Base-by-base conservation (phyloP, 306 rosid genomes). In the Casuarina cunninghamiana region DNA sequence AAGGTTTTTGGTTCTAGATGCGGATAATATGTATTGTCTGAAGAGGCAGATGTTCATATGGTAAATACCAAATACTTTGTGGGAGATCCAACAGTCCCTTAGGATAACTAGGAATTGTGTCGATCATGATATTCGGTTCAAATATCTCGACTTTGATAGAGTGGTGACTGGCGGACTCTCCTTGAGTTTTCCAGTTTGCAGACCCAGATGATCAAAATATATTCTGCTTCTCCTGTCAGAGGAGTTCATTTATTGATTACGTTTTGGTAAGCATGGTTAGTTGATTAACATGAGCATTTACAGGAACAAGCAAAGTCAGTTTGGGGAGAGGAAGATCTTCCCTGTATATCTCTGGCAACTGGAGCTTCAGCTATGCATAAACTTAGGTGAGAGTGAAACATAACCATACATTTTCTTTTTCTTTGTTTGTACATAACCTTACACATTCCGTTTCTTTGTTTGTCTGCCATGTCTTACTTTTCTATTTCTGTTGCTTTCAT, bases 291-390 rank as follows among this genome's bases (percentile, higher is more conserved):
- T 71, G 54, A 79, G 39, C 72, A 58, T 60, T 61, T 50, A 77
- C 88, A 94, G 98, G 95, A 94, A 74, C 87, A 79, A 73, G 92
- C 97, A 35, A 90, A 75, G 82, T 87, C 85, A 75, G 76, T 81
- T 58, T 92, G 97, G 97, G 97, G 93, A 61, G 97, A 81, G 41
- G 91, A 84, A 75, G 93, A 90, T 83, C 81, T 94, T 63, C 85
- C 91, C 38, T 94, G 97, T 84, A 87, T 92, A 88, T 87, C 93
- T 68, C 67, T 94, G 72, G 73, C 89, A 46, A 83, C 90, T 12
- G 97, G 97, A 71, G 90, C 95, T 54, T 94, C 97, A 57, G 86
- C 95, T 12, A 94, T 92, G 98, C 97, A 92, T 84, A 94, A 90
- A 86, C 97, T 94, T 62, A 75, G 98, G 98, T 90, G 86, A 82